These are phyloP conservation scores for Chlorencoelia australis DNA, from an alignment of 2,329 filamentous ascomycete genomes.

Conservation along the genomic window DNA sequence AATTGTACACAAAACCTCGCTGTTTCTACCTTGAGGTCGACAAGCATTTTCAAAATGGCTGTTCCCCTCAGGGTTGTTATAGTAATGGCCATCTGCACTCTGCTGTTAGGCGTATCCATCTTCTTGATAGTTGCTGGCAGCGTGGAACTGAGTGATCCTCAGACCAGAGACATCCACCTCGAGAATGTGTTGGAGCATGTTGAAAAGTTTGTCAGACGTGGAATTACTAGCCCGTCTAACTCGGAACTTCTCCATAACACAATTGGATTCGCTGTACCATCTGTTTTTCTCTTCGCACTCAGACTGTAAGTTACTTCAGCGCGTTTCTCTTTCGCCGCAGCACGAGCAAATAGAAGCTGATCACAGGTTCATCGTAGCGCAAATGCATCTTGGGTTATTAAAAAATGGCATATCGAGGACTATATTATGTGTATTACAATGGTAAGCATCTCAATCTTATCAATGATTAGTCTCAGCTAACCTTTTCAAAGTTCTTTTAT, in stretches of 20 bases:
- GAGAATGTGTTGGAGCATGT: too few relatives aligned
- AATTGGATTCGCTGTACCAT: conserved; percentile 15
- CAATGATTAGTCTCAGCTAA: conserved; percentile 1
- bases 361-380: conserved; percentile 6
- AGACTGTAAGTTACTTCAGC: conserved; percentile 15
- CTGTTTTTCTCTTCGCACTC: conserved; percentile 11
- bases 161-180: too few relatives aligned
- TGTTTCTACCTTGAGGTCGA: too few relatives aligned
- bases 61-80: too few relatives aligned
- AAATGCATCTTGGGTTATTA: conserved; percentile 13
- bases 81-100: too few relatives aligned
- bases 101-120: too few relatives aligned
- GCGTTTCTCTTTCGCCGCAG: too few relatives aligned
- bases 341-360: too few relatives aligned
- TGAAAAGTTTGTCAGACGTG: conserved; percentile 1
- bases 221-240: conserved; percentile 12
- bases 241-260: conserved; percentile 15
- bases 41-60: too few relatives aligned
- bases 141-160: too few relatives aligned
- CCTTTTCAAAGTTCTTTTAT: conserved; percentile 26
- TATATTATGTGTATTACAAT: conserved; percentile 30
- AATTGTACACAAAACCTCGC: too few relatives aligned
- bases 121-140: too few relatives aligned
- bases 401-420: conserved; percentile 25
- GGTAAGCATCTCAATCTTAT: conserved; percentile 17